These are phyloP conservation scores for Astrothelium subdiscretum DNA, from an alignment of 495 filamentous ascomycete genomes.

Conservation along the genomic window DNA sequence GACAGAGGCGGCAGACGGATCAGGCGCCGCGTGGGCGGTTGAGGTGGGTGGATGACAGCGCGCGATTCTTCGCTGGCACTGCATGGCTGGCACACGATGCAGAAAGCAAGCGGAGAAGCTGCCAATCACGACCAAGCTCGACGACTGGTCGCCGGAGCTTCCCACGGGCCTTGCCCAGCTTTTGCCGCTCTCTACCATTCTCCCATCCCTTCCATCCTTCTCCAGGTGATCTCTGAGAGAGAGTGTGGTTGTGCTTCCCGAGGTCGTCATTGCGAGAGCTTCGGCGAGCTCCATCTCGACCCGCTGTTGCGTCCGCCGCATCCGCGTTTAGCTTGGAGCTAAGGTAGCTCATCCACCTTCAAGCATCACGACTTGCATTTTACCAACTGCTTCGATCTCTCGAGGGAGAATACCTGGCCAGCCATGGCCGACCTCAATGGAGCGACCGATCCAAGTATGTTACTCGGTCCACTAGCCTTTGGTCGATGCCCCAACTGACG, in stretches of 20 bases:
- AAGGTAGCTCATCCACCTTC: not conserved
- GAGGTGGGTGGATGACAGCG: not conserved
- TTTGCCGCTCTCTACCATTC: not conserved
- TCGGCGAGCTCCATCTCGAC: not conserved
- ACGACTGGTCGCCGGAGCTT: not conserved
- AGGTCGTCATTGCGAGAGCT: not conserved
- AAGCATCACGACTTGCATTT: not conserved
- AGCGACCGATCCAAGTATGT: not conserved
- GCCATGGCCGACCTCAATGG: not conserved
- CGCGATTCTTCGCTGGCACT: not conserved
- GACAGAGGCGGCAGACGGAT: not conserved
- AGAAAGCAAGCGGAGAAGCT: conserved; percentile 1
- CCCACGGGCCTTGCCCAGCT: not conserved
- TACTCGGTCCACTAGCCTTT: not conserved
- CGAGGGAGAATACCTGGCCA: not conserved
- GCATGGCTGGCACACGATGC: conserved; percentile 2
- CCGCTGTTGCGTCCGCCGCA: not conserved
- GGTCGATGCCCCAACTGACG: not conserved
- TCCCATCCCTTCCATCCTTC: not conserved
- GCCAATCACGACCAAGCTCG: not conserved
- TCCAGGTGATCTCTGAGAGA: not conserved
- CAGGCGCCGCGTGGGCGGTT: not conserved
- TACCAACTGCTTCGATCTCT: not conserved
- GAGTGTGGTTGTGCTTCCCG: not conserved
- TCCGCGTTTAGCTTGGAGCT: conserved; percentile 1